Base-by-base conservation (phyloP, 2,329 filamentous ascomycete species). In the Trichoderma hamatum region DNA sequence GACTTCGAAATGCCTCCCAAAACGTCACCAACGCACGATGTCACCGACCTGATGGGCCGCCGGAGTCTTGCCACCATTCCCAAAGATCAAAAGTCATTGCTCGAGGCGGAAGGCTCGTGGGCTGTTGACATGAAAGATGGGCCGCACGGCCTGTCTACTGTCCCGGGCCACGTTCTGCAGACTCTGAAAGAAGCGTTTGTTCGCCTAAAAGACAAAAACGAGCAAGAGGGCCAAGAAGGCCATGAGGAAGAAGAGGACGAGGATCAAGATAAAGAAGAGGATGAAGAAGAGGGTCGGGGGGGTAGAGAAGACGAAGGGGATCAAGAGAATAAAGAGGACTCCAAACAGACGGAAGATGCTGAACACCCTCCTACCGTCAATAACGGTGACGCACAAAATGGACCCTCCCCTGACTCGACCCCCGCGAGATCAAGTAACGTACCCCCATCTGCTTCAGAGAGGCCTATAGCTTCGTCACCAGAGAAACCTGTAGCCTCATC, bases 101-200 rank as follows among this genome's bases (percentile, higher is more conserved):
- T 84, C 1, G 76, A 79, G 2, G 68, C 72, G 0, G 61, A 74
- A 3, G 74, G 78, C 63, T 76, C 82, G 1, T 84, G 82, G 82
- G 76, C 76, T 3, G 71, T 75, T 3, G 72, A 75, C 46, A 60
- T 75, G 6, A 75, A 72, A 54, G 72, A 72, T 16, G 70, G 69
- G 10, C 71, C 72, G 21, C 73, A 75, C 11, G 76, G 74, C 2
- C 36, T 73, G 3, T 71, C 72, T 52, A 79, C 80, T 56, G 71
- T 83, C 13, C 82, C 82, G 0, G 68, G 70, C 3, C 73, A 78
- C 49, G 77, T 82, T 11, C 65, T 83, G 21, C 71, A 81, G 46
- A 74, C 74, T 2, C 66, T 79, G 7, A 77, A 73, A 59, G 71
- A 74, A 59, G 71, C 73, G 1, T 74, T 77, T 60, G 46, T 60